Evolutionary conservation across 1,284 basidiomycete species (phyloP), one percentile per base, ranked within the genome.

Genomic region (Marasmius sp.): DNA sequence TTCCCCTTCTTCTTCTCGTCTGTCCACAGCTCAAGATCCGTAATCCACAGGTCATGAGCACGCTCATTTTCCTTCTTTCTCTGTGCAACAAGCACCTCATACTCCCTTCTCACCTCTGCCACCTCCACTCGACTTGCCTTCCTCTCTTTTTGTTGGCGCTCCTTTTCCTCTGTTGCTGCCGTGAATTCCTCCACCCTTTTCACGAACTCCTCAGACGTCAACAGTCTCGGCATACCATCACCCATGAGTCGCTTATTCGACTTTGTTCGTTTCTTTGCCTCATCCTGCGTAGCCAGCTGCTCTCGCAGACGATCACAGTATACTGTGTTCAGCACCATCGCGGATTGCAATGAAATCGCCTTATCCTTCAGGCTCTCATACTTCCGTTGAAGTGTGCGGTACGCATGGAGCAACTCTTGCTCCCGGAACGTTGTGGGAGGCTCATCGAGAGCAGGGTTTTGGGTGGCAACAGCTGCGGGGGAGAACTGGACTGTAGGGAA

Each of bases 241-340:
- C 59, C 58, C 55, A 65, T 48, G 18, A 68, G 52, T 43, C 58
- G 59, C 12, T 55, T 41, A 34, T 47, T 27, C 5, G 27, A 27
- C 27, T 27, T 27, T 27, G 49, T 34, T 57, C 59, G 38, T 10
- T 59, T 58, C 39, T 63, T 65, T 50, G 63, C 67, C 57, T 70
- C 63, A 43, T 69, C 63, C 53, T 64, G 61, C 66, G 65, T 65
- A 63, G 68, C n/a, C 33, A 68, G 55, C 50, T 66, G 58, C 5
- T 27, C 27, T 5, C 27, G 27, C 27, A 27, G 27, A 27, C 27
- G 5, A 5, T 27, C 27, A 5, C 20, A 18, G 51, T 67, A 66
- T 16, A 60, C 37, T 18, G 62, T 51, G 27, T 64, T 62, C 16
- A 68, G 58, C n/a, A 69, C 48, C 18, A 50, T 54, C 1, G 58